Conservation (phyloP, 1,284 basidiomycete genomes). For the Microbotryum intermedium region DNA sequence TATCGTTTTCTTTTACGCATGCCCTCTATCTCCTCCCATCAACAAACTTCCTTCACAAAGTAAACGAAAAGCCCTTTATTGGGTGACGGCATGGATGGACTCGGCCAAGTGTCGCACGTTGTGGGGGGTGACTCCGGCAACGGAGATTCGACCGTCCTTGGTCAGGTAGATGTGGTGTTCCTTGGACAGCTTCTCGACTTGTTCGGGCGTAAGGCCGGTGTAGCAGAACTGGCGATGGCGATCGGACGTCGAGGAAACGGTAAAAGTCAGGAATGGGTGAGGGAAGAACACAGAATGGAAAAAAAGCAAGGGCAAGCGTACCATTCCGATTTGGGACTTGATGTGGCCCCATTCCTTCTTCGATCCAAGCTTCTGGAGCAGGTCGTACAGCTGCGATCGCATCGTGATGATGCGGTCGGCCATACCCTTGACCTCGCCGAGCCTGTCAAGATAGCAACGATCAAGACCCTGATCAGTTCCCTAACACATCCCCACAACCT, state of each 20-base stretch:
- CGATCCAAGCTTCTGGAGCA: constrained; percentile 71
- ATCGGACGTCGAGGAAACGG: background rate
- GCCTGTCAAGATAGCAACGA: constrained; percentile 1
- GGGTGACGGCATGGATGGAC: constrained; percentile 56
- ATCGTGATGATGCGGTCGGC: constrained; percentile 83
- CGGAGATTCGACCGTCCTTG: constrained; percentile 37
- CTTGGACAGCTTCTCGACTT: constrained; percentile 63
- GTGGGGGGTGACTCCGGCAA: constrained; percentile 64
- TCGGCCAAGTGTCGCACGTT: constrained; percentile 74
- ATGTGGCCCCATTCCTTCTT: constrained; percentile 71
- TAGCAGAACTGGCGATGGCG: background rate
- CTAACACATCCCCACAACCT: background rate
- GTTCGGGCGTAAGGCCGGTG: constrained; percentile 42
- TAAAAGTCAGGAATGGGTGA: background rate
- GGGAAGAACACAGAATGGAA: constrained; percentile 10
- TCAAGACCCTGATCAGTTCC: too few relatives aligned
- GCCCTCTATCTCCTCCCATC: too few relatives aligned
- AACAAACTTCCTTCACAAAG: too few relatives aligned
- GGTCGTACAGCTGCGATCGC: constrained; percentile 67
- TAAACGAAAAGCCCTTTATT: constrained; percentile 12
- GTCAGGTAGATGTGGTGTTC: constrained; percentile 85
- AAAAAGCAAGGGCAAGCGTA: constrained; percentile 40
- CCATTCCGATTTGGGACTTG: constrained; percentile 78
- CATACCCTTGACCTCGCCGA: constrained; percentile 78
- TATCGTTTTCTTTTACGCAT: too few relatives aligned